Conservation (phyloP, 257 asterid genomes). For the Penstemon barbatus region DNA sequence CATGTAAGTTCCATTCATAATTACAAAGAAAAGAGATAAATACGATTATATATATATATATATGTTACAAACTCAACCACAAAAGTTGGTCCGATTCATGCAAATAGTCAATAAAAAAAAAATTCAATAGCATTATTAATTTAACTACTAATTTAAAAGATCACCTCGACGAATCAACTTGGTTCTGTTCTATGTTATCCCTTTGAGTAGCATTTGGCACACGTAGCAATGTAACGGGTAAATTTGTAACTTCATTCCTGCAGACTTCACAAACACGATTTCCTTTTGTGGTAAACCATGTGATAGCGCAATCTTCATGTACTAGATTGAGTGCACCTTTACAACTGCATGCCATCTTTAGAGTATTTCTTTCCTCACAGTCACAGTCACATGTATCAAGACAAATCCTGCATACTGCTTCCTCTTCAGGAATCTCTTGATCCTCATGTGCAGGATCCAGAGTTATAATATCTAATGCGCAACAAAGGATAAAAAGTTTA, state of each 20-base stretch:
- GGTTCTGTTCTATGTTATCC: slow-evolving; percentile 44
- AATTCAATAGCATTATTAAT: neutral
- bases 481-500: neutral
- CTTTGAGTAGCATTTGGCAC: slow-evolving; percentile 42
- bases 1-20: slow-evolving; percentile 24
- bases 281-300: slow-evolving; percentile 81
- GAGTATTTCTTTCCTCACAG: slow-evolving; percentile 73
- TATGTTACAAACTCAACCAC: neutral
- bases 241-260: slow-evolving; percentile 71
- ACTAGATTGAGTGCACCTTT: slow-evolving; percentile 82
- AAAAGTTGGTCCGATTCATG: too few relatives aligned
- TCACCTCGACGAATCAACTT: slow-evolving; percentile 33
- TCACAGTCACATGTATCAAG: slow-evolving; percentile 31
- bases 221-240: slow-evolving; percentile 86
- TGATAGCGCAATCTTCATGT: slow-evolving; percentile 83
- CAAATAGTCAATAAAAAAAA: too few relatives aligned
- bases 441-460: slow-evolving; percentile 65
- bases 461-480: slow-evolving; percentile 55
- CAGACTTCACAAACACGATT: slow-evolving; percentile 76
- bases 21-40: neutral
- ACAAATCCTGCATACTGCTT: slow-evolving; percentile 93
- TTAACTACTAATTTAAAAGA: slow-evolving; percentile 7
- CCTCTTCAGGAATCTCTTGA: slow-evolving; percentile 97
- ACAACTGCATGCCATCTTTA: slow-evolving; percentile 90
- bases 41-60: neutral